Evolutionary conservation across 139 green algal species (phyloP).

Genomic region (Gonium pectorale): DNA sequence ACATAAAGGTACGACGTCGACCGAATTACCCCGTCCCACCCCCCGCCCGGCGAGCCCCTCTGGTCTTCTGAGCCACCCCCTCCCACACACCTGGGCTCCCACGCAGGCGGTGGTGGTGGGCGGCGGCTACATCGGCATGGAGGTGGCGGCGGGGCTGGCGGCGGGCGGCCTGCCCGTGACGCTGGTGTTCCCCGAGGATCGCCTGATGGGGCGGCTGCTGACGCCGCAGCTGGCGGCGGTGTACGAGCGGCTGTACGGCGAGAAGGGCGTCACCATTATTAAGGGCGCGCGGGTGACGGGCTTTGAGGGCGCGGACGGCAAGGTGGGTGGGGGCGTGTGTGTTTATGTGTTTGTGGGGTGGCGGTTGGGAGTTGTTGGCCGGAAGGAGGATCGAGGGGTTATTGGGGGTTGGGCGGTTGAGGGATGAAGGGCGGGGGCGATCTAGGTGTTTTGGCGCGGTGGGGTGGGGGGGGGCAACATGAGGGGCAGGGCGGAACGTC

Average conservation of each 20-base stretch:
- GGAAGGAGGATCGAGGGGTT: no score
- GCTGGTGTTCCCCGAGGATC: slow-evolving; percentile 86
- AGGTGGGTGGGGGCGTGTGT: slow-evolving; percentile 69
- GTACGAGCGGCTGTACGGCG: slow-evolving; percentile 81
- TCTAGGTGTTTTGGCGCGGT: not conserved
- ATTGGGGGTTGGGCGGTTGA: no score
- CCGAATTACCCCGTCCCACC: no score
- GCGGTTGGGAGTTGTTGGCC: not conserved
- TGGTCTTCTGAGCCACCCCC: no score
- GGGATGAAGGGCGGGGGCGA: not conserved
- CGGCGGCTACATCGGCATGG: slow-evolving; percentile 95
- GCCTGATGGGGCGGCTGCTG: slow-evolving; percentile 85
- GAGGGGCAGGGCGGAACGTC: not conserved
- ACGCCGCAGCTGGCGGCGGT: slow-evolving; percentile 82
- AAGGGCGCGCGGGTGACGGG: slow-evolving; percentile 55
- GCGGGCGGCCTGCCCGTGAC: slow-evolving; percentile 84
- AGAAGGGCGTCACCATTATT: slow-evolving; percentile 67
- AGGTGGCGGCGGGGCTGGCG: slow-evolving; percentile 76
- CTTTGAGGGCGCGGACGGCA: slow-evolving; percentile 66
- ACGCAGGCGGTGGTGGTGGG: slow-evolving; percentile 81
- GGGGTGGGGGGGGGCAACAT: not conserved
- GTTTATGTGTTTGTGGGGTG: no score
- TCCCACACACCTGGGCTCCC: not conserved
- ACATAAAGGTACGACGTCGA: no score
- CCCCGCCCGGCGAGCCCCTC: no score